Evolutionary conservation across 441 rosid genomes (phyloP), one percentile per base, ranked within the genome.

Genomic region (California macrophylla): DNA sequence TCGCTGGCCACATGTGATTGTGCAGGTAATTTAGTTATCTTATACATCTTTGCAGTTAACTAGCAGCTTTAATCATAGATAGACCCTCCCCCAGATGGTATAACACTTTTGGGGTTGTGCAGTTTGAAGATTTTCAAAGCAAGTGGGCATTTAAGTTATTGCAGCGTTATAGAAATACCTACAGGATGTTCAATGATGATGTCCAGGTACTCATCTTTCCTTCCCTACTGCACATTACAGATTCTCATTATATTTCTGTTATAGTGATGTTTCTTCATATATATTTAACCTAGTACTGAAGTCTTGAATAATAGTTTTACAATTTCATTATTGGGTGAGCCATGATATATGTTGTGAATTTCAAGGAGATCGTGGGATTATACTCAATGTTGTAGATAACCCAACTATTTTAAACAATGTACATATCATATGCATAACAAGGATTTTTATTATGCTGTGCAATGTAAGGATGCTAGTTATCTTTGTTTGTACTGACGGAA

Each of bases 41-140:
- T 12, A 24, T 24, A 24, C 30, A 24, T 23, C 64, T 58, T 4
- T 12, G 30, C n/a, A 23, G 64, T 58, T 7, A 58, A 58, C 9
- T 58, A 8, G 29, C 30, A 58, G 28, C 9, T 56, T 15, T 0
- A 23, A 12, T 56, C 63, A 23, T 25, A n/a, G 63, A 54, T 23
- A 6, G 20, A 45, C 28, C 6, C 25, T 5, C 26, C 10, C 3
- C 26, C 32, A 52, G 47, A 24, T 64, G 66, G 58, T 77, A 61
- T 74, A 52, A 70, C 42, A 42, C 20, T 62, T 71, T 69, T 66
- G 24, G 60, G 67, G 73, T 72, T 72, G 64, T 81, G 76, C 83
- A 94, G 99, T 94, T 94, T 81, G 99, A 94, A 85, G 99, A 94
- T 86, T 94, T 94, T 81, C 97, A 92, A 83, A 94, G 99, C 91